Conservation (phyloP, 2,329 filamentous ascomycete genomes). For the Monosporascus sp. region DNA sequence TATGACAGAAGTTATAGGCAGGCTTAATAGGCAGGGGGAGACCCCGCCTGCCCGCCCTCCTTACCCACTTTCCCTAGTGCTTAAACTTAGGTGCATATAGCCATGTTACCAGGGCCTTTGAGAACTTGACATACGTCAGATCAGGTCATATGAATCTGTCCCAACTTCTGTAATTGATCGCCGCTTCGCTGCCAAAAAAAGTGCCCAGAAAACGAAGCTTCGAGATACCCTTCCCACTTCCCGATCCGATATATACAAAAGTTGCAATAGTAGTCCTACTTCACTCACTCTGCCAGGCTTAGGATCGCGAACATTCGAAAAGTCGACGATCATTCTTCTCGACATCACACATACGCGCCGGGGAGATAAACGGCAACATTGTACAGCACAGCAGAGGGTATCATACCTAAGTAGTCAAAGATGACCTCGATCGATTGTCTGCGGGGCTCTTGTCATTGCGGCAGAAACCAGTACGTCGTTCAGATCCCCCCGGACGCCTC, state of each 20-base stretch:
- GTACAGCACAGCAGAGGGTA: no score
- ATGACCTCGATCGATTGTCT: constrained; percentile 52
- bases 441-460: constrained; percentile 76
- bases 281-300: no score
- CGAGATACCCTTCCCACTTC: not conserved
- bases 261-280: no score
- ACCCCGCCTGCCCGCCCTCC: no score
- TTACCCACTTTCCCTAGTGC: no score
- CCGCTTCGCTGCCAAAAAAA: not conserved
- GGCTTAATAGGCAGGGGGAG: not conserved
- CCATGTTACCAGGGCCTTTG: no score
- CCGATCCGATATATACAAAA: no score
- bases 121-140: not conserved
- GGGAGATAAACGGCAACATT: no score
- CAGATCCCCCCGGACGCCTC: constrained; percentile 55
- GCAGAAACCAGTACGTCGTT: constrained; percentile 77
- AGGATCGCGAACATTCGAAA: no score
- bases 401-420: constrained; percentile 7
- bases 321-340: no score
- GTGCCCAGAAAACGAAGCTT: not conserved
- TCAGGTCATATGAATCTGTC: not conserved
- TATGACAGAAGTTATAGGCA: no score
- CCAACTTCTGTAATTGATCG: not conserved
- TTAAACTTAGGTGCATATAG: not conserved
- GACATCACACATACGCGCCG: no score